Conservation (phyloP, 305 asterid genomes). For the Plantago lanceolata region DNA sequence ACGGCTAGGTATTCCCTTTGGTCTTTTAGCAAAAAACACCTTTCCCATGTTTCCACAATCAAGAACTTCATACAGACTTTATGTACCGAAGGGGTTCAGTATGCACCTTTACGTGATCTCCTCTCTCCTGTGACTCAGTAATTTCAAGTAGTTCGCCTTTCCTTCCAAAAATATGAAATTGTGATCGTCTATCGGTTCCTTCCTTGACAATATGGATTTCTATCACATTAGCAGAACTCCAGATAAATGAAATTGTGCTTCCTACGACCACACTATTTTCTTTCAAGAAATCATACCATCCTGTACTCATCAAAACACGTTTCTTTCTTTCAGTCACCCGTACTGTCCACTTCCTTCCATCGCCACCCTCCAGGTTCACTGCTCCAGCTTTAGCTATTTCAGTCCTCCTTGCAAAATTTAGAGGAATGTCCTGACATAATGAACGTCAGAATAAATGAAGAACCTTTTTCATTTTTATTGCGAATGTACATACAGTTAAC, state of each 20-base stretch:
- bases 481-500: no score
- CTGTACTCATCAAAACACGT: not conserved
- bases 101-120: not conserved
- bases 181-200: not conserved
- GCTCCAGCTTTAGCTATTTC: not conserved
- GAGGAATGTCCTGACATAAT: constrained; percentile 9
- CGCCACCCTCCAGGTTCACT: not conserved
- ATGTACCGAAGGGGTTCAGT: not conserved
- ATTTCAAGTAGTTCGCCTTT: not conserved
- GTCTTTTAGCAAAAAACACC: no score
- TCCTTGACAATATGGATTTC: not conserved
- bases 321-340: not conserved
- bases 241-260: constrained; percentile 13
- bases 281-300: constrained; percentile 6
- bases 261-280: not conserved
- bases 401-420: not conserved
- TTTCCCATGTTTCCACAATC: not conserved
- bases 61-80: not conserved
- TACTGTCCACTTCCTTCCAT: constrained; percentile 11
- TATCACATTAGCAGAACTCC: not conserved
- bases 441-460: not conserved
- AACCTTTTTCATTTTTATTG: no score
- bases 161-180: not conserved
- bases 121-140: not conserved
- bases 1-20: no score